Percentiles rank a stretch among this genome's conserved stretches.
Conservation (phyloP, 2,329 filamentous ascomycete genomes). For the Lecanicillium sp. region DNA sequence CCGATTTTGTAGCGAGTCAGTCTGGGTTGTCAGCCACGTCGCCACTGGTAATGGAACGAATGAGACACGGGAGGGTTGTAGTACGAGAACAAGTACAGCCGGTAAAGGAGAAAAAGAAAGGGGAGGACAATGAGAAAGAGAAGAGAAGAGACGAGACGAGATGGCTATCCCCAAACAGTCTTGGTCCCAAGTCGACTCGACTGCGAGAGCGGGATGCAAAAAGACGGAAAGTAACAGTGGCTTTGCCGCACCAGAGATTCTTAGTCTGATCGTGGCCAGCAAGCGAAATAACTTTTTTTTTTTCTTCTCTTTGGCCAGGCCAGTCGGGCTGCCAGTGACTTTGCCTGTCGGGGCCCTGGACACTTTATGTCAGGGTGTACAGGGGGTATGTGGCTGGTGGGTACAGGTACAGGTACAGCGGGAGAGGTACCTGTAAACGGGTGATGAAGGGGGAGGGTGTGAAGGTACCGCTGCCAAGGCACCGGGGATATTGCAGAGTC, state of each 20-base stretch:
- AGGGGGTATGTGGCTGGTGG: constrained; percentile 1
- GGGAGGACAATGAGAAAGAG: background rate
- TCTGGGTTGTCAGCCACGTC: constrained; percentile 12
- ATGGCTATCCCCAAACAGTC: background rate
- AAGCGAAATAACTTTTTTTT: constrained; percentile 1
- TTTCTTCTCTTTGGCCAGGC: background rate
- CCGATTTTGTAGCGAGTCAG: constrained; percentile 13
- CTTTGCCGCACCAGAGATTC: background rate
- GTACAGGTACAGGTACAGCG: constrained; percentile 2
- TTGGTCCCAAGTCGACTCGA: constrained; percentile 3
- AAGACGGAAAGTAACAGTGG: background rate
- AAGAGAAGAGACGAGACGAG: background rate
- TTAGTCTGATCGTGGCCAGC: background rate
- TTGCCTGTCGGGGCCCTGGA: constrained; percentile 1
- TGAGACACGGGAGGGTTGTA: constrained; percentile 9
- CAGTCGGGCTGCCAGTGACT: too few relatives aligned
- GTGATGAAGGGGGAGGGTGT: constrained; percentile 1
- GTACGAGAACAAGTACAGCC: background rate
- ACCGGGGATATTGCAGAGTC: too few relatives aligned
- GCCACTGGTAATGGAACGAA: constrained; percentile 6
- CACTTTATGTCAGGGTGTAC: constrained; percentile 12
- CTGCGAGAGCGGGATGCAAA: background rate
- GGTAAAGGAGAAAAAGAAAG: background rate
- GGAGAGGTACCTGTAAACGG: background rate
- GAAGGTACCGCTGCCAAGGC: background rate